Evolutionary conservation across 2,329 filamentous ascomycete species (phyloP).

Genomic region (Aspergillus glaucus): DNA sequence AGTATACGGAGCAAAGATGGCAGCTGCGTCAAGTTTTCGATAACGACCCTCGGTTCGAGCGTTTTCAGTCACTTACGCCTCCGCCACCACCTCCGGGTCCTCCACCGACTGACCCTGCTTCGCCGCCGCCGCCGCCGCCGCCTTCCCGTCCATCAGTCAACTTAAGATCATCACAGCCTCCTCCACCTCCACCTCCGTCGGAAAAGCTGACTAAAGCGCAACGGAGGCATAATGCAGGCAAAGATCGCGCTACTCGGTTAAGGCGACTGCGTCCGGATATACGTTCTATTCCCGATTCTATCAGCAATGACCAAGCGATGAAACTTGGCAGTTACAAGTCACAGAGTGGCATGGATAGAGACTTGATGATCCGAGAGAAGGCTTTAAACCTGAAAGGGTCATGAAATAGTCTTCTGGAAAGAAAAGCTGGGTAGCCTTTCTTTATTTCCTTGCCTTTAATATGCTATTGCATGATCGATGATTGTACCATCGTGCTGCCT

Average conservation of each 20-base stretch:
- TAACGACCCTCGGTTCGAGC: slow-evolving; percentile 30
- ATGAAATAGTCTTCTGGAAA: not conserved
- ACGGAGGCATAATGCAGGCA: slow-evolving; percentile 19
- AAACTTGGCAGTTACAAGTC: slow-evolving; percentile 26
- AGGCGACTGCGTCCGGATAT: slow-evolving; percentile 26
- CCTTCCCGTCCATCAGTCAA: slow-evolving; percentile 17
- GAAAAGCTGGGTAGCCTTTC: not conserved
- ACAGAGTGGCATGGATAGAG: slow-evolving; percentile 27
- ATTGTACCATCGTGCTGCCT: not conserved
- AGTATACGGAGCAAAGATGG: slow-evolving; percentile 63
- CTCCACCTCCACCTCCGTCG: slow-evolving; percentile 9
- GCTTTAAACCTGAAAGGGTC: slow-evolving; percentile 4
- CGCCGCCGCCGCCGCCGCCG: slow-evolving; percentile 18
- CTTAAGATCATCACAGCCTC: slow-evolving; percentile 1
- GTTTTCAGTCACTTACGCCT: slow-evolving; percentile 21
- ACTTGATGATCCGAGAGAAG: slow-evolving; percentile 21
- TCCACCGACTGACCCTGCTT: slow-evolving; percentile 11
- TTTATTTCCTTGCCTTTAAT: not conserved
- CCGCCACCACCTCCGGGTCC: slow-evolving; percentile 20
- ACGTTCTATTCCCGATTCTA: slow-evolving; percentile 17
- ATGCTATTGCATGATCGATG: not conserved
- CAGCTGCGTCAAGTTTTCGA: slow-evolving; percentile 53
- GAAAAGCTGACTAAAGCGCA: slow-evolving; percentile 20
- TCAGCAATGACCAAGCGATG: slow-evolving; percentile 24
- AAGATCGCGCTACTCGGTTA: slow-evolving; percentile 25